Percentiles rank a stretch among this genome's conserved stretches.
phyloP scores from a whole-genome alignment of 352 stramenopile species.

The Globisporangium recalcitrans region DNA sequence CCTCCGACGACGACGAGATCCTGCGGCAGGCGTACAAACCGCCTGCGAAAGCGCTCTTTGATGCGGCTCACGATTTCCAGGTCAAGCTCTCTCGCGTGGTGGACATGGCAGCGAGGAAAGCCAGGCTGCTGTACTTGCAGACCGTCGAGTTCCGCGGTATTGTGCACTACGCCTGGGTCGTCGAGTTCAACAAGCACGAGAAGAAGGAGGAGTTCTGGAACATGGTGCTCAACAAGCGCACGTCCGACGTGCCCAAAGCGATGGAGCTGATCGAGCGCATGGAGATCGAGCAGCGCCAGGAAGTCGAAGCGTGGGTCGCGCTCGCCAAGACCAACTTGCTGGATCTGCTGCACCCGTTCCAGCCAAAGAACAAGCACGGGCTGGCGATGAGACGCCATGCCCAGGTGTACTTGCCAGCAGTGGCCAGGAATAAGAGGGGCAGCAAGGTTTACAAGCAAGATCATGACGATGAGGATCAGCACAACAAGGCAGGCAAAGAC shows the following conservation, averaged over 20 bases:
- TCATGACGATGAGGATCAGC: background rate
- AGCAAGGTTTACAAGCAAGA: background rate
- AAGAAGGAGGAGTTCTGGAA: conserved; percentile 69
- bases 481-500: too few species aligned
- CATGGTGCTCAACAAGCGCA: conserved; percentile 63
- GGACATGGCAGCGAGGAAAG: conserved; percentile 26
- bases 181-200: conserved; percentile 51
- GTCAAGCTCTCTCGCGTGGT: conserved; percentile 30
- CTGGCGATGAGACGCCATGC: conserved; percentile 37
- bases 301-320: conserved; percentile 48
- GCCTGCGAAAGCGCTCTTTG: conserved; percentile 20
- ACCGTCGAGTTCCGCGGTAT: conserved; percentile 66
- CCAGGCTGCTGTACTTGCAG: conserved; percentile 57
- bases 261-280: conserved; percentile 60
- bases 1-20: conserved; percentile 39
- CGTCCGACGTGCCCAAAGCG: conserved; percentile 39
- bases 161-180: conserved; percentile 59
- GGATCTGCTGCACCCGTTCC: conserved; percentile 49
- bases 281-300: conserved; percentile 42
- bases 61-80: conserved; percentile 35
- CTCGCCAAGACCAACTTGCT: conserved; percentile 49
- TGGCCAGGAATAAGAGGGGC: background rate
- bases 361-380: conserved; percentile 38
- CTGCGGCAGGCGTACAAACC: conserved; percentile 40
- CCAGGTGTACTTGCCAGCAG: conserved; percentile 27